Base-by-base conservation (phyloP, 2,329 filamentous ascomycete genomes). In the Cercospora sp. region DNA sequence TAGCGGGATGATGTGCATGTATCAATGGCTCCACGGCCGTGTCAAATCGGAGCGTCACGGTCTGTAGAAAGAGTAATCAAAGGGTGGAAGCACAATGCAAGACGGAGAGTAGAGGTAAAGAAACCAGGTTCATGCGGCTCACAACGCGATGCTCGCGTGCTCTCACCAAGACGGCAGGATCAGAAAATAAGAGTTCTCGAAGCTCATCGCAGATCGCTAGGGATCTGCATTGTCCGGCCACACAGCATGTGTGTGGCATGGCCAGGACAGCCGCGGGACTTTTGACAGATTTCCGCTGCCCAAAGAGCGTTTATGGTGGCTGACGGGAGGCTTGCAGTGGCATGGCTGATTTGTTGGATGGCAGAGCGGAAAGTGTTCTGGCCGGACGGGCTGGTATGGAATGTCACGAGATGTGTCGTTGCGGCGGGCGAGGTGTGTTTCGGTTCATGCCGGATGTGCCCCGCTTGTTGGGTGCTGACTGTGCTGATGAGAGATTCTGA, bases 201-300 rank as follows among this genome's bases (percentile, higher is more conserved):
- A 58, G 53, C 53, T 58, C 30, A 12, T 39, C 13, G 26, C 53
- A n/a, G 53, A 58, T 58, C 53, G 53, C 53, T 58, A 26, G 26
- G 10, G 53, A 58, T 58, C 53, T 58, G 53, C 53, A 58, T 58
- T 26, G 26, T 58, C 53, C 53, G 53, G 53, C 53, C 53, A 58
- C 53, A 58, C 53, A 58, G 26, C 53, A 51, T 20, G 36, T 39
- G 31, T 33, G 36, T 39, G 36, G 36, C 36, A 51, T 23, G 18
- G 45, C 45, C 36, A 39, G 36, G 36, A 39, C 36, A 39, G 36
- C 16, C 45, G 45, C 45, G 45, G 45, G 18, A 23, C 5, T 23
- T 51, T 20, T 48, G 6, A n/a, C 36, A 39, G 16, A 39, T n/a
- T 39, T 39, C 36, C 36, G 42, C 18, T 51, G 45, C 18, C 18